A percentile compares a stretch with the other conserved stretches of the same genome.
phyloP scores from a whole-genome alignment of 169 alveolate genomes.

The Theileria parva region DNA sequence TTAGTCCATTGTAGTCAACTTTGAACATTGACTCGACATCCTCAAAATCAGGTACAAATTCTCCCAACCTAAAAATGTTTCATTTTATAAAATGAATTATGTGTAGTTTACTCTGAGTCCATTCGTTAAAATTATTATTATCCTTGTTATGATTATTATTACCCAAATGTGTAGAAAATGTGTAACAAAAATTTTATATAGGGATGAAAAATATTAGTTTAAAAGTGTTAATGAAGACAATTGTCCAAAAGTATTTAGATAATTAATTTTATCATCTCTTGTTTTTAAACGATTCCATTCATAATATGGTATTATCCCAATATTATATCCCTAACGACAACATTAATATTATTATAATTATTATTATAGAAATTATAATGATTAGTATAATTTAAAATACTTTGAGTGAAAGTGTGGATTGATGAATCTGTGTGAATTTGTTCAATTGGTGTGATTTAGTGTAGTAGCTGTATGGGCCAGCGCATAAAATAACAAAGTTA shows the following conservation, averaged over 20 bases:
- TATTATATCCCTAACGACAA: constrained; percentile 37
- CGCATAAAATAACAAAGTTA: constrained; percentile 67
- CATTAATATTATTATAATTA: not conserved
- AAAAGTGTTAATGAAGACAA: constrained; percentile 18
- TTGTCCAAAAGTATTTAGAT: constrained; percentile 44
- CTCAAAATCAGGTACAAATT: not conserved
- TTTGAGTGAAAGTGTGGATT: constrained; percentile 40
- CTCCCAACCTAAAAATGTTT: not conserved
- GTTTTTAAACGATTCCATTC: constrained; percentile 66
- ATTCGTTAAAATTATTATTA: not conserved
- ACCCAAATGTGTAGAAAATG: not conserved
- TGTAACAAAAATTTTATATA: constrained; percentile 1
- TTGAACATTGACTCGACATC: constrained; percentile 2
- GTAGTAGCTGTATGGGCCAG: constrained; percentile 80
- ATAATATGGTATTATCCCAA: constrained; percentile 44
- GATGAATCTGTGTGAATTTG: constrained; percentile 39
- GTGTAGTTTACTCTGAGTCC: not conserved
- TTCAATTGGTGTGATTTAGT: constrained; percentile 64
- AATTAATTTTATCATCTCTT: constrained; percentile 41
- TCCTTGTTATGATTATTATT: not conserved
- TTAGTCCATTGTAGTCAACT: constrained; percentile 30
- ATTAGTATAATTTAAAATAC: not conserved
- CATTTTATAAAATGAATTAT: not conserved
- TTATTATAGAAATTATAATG: not conserved
- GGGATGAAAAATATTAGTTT: not conserved